Base-by-base conservation (phyloP, 2,329 filamentous ascomycete species). In the Aspergillus sp. region DNA sequence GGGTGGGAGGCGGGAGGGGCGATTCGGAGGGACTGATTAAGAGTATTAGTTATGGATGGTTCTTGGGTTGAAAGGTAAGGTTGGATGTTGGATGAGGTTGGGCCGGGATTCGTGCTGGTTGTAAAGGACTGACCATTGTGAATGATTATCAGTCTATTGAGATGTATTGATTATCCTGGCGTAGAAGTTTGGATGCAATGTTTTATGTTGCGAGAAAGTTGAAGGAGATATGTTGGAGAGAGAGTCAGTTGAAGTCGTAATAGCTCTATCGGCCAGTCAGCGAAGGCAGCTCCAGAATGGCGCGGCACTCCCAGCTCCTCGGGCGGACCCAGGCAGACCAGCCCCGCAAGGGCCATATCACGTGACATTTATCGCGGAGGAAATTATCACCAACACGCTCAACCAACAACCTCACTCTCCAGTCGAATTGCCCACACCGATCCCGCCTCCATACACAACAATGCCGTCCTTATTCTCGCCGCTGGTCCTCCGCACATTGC, bases 21-120 rank as follows among this genome's bases (percentile, higher is more conserved):
- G 81, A 99, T 91, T 81, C 93, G 92, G 85, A 98, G 91, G 74
- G 92, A 90, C 91, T 96, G 78, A 54, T 61, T 54, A 55, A 30
- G 7, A 30, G 60, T 64, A 46, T 54, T 61, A 57, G 38, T 31
- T 58, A 23, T 54, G 19, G 45, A 54, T 5, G 22, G 56, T 55
- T 38, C 3, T 41, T 31, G 19, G 56, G 22, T 15, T 34, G 30
- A 19, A 19, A 19, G 46, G 58, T 60, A 34, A 22, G 38, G 11
- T 31, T 17, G 17, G 47, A 48, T 48, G 46, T 59, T 57, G 48
- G 25, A 23, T 54, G 58, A 49, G 45, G 53, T 30, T 67, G 61
- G 60, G 53, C 23, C 3, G 56, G 31, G 54, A 60, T 57, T 57
- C 22, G 57, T 57, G 62, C 61, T 63, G 28, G 57, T 9, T 46